Evolutionary conservation across 495 filamentous ascomycete species (phyloP).

Genomic region (Xylaria castorea): DNA sequence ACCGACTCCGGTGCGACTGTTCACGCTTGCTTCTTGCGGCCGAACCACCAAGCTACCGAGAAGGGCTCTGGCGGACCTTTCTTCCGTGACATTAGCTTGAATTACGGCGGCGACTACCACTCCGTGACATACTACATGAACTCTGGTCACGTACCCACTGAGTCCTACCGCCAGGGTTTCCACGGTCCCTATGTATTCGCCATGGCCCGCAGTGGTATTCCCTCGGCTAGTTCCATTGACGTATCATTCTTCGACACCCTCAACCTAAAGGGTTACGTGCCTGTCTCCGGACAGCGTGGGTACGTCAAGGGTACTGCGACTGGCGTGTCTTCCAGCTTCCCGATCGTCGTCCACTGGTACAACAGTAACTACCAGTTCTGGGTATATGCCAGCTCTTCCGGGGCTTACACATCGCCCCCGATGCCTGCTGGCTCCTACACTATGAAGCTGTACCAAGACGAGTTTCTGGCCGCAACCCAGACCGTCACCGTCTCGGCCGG

Average conservation of each 20-base stretch:
- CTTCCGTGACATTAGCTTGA: conserved; percentile 50
- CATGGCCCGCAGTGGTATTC: conserved; percentile 39
- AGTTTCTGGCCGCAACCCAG: conserved; percentile 39
- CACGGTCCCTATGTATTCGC: conserved; percentile 44
- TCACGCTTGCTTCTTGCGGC: conserved; percentile 55
- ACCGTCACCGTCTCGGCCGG: conserved; percentile 38
- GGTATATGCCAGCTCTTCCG: conserved; percentile 32
- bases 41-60: conserved; percentile 47
- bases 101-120: conserved; percentile 57
- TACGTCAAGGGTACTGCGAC: conserved; percentile 38
- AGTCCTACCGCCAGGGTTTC: conserved; percentile 43
- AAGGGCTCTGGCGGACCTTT: conserved; percentile 56
- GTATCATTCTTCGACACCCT: conserved; percentile 45
- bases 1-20: conserved; percentile 41
- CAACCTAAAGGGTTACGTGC: conserved; percentile 39
- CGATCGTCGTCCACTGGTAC: conserved; percentile 41
- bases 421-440: conserved; percentile 43
- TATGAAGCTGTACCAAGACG: conserved; percentile 43
- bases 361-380: conserved; percentile 42
- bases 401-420: conserved; percentile 37
- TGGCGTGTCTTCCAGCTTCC: conserved; percentile 38
- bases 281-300: conserved; percentile 37
- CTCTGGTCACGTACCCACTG: conserved; percentile 53
- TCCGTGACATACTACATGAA: conserved; percentile 64
- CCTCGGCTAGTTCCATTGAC: conserved; percentile 39